These are phyloP conservation scores for Fusarium illudens DNA, from an alignment of 2,329 filamentous ascomycete species.

Conservation along the genomic window DNA sequence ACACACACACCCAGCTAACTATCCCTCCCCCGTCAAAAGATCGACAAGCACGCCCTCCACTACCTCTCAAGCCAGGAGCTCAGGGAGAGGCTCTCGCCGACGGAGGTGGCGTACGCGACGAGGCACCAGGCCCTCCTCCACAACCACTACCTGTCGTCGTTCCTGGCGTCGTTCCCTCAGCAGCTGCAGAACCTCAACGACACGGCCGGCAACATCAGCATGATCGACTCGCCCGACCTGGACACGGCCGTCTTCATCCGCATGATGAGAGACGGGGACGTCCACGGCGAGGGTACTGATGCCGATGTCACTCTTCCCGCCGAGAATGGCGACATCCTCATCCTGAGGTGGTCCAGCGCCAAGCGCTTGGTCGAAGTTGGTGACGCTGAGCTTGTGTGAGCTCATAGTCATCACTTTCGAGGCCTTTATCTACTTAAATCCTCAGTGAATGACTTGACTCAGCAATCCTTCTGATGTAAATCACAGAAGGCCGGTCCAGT, in stretches of 20 bases:
- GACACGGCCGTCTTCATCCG: conserved; percentile 87
- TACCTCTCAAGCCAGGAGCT: conserved; percentile 68
- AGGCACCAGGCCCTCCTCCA: conserved; percentile 86
- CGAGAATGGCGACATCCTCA: conserved; percentile 70
- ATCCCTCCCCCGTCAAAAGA: conserved; percentile 62
- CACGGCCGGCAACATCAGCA: conserved; percentile 85
- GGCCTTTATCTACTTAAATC: not conserved
- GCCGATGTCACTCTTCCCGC: conserved; percentile 67
- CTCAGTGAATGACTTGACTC: too few species aligned
- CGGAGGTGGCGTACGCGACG: conserved; percentile 83
- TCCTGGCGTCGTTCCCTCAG: conserved; percentile 82
- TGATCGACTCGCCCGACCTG: conserved; percentile 88
- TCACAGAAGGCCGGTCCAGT: not conserved
- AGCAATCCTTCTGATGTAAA: not conserved
- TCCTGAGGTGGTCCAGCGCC: conserved; percentile 78
- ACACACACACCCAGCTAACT: not conserved
- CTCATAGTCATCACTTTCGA: not conserved
- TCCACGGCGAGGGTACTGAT: conserved; percentile 70
- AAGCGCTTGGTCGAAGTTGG: conserved; percentile 65
- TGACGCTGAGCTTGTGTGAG: conserved; percentile 65
- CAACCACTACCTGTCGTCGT: conserved; percentile 84
- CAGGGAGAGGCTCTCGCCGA: conserved; percentile 72
- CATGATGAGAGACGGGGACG: conserved; percentile 68
- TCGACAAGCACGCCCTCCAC: conserved; percentile 79
- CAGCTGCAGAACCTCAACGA: conserved; percentile 88